Evolutionary conservation across 2,329 filamentous ascomycete genomes (phyloP).

Genomic region (Cladorrhinum sp.): DNA sequence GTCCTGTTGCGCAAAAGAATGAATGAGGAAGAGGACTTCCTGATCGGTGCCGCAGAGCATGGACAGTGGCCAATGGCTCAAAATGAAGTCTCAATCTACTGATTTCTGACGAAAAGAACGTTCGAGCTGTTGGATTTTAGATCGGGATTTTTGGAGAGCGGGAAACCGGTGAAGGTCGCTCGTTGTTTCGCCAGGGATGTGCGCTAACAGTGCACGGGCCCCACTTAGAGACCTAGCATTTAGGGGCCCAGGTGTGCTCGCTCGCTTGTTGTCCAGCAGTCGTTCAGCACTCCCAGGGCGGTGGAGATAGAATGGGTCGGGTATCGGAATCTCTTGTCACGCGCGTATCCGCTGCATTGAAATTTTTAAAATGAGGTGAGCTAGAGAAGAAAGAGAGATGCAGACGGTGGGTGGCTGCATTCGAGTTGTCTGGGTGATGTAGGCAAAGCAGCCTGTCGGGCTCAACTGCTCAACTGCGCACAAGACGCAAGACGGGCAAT

Average conservation of each 20-base stretch:
- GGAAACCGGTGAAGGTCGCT: constrained; percentile 9
- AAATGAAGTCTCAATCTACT: constrained; percentile 21
- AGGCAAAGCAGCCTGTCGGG: neutral
- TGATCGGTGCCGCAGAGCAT: constrained; percentile 18
- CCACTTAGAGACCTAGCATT: neutral
- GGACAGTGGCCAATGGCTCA: constrained; percentile 27
- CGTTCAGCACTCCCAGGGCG: neutral
- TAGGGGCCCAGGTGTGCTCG: neutral
- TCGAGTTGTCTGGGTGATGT: neutral
- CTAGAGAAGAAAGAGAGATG: neutral
- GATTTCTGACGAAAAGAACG: constrained; percentile 14
- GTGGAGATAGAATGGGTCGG: neutral
- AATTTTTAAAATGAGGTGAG: neutral
- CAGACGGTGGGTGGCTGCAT: neutral
- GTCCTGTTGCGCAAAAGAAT: constrained; percentile 19
- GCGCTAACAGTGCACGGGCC: constrained; percentile 16
- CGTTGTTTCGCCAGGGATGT: constrained; percentile 9
- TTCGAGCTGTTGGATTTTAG: constrained; percentile 17
- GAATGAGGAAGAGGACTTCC: constrained; percentile 16
- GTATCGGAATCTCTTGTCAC: neutral
- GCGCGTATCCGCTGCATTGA: neutral
- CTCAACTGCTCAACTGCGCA: neutral
- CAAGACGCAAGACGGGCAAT: neutral
- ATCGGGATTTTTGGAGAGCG: constrained; percentile 8
- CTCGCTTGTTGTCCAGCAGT: neutral